Percentiles rank a stretch among this genome's conserved stretches.
Conservation (phyloP, 192 early-diverging fungal genomes). For the Rhizophagus prolifer region DNA sequence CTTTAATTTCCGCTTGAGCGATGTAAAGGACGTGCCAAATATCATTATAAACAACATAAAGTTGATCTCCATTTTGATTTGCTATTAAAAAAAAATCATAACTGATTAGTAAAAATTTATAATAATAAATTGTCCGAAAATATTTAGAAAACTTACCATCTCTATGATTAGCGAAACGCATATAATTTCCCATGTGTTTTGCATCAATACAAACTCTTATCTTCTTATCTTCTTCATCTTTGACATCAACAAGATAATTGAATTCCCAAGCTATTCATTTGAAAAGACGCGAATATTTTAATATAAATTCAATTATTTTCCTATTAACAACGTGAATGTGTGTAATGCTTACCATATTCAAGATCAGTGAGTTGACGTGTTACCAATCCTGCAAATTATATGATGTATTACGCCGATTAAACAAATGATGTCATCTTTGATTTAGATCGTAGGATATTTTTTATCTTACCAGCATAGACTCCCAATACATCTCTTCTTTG, state of each 20-base stretch:
- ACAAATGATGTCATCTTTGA: not conserved
- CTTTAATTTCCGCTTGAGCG: not conserved
- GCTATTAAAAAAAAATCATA: not conserved
- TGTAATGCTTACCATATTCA: conserved; percentile 22
- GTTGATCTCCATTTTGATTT: conserved; percentile 19
- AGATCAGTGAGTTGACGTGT: not conserved
- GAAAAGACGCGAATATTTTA: not conserved
- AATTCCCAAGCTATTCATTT: conserved; percentile 29
- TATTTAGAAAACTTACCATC: conserved; percentile 18
- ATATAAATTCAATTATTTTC: no score
- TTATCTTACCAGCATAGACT: conserved; percentile 17
- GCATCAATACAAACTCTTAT: conserved; percentile 18
- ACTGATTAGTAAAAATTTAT: not conserved
- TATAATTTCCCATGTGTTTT: conserved; percentile 22
- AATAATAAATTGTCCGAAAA: not conserved
- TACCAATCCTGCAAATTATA: not conserved
- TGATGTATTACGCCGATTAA: not conserved
- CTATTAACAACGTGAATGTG: not conserved
- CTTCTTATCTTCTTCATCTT: conserved; percentile 1
- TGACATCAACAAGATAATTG: conserved; percentile 21
- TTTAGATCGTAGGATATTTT: not conserved
- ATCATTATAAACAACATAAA: conserved; percentile 21
- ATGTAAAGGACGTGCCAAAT: conserved; percentile 16
- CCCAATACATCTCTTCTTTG: conserved; percentile 8
- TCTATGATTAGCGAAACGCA: conserved; percentile 26